A percentile compares a stretch with the other conserved stretches of the same genome.
Conservation (phyloP, 371 early-diverging fungal genomes). For the Sporodiniella umbellata region DNA sequence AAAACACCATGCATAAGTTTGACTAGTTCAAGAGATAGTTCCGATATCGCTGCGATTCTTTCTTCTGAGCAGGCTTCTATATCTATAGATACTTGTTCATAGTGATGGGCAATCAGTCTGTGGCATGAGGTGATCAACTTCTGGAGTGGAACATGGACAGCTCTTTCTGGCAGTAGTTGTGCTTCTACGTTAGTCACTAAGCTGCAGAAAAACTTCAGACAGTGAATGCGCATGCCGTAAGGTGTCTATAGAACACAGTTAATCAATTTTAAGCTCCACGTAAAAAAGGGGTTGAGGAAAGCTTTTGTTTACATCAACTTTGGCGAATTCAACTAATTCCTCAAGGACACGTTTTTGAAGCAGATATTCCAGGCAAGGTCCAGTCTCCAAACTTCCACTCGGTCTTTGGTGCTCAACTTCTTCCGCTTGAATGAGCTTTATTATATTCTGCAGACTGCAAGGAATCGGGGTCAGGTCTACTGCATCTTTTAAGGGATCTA, state of each 20-base stretch:
- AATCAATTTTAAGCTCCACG: neutral
- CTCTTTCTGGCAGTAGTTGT: conserved; percentile 48
- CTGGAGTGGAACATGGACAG: conserved; percentile 52
- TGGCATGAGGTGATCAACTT: conserved; percentile 49
- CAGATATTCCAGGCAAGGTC: conserved; percentile 49
- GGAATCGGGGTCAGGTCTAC: conserved; percentile 51
- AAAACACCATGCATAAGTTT: conserved; percentile 51
- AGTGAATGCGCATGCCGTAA: conserved; percentile 51
- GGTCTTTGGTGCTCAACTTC: conserved; percentile 45
- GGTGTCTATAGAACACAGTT: conserved; percentile 33
- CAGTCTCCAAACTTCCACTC: conserved; percentile 44
- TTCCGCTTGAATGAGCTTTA: conserved; percentile 48
- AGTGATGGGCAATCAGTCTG: conserved; percentile 44
- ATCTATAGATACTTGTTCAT: conserved; percentile 40
- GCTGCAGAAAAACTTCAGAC: conserved; percentile 46
- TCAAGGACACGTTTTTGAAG: conserved; percentile 46
- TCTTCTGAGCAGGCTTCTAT: conserved; percentile 41
- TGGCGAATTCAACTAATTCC: conserved; percentile 49
- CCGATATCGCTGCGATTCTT: conserved; percentile 40
- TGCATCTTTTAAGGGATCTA: conserved; percentile 51
- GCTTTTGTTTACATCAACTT: conserved; percentile 39
- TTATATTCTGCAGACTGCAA: conserved; percentile 39
- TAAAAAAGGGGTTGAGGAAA: neutral
- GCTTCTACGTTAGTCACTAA: conserved; percentile 51
- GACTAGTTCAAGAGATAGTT: conserved; percentile 47